Conservation (phyloP, 805 yeast species). For the Blastobotrys terrestris region DNA sequence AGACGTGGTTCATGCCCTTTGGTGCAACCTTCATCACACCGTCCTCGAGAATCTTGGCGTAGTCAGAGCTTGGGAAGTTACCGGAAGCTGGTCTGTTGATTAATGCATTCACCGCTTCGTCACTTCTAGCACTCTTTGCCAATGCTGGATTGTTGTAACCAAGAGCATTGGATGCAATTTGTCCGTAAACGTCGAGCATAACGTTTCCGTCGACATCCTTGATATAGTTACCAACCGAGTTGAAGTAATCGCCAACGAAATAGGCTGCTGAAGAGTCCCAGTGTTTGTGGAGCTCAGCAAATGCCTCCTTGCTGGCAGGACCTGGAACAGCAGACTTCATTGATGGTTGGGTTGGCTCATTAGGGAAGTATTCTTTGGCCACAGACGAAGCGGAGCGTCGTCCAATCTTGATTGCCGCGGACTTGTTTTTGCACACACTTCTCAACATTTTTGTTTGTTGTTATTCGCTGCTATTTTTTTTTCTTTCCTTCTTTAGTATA, state of each 20-base stretch:
- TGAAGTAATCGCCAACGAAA: constrained; percentile 69
- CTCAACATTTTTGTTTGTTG: neutral
- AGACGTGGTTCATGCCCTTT: constrained; percentile 63
- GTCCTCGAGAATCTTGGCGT: constrained; percentile 41
- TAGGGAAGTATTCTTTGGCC: constrained; percentile 45
- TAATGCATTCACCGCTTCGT: constrained; percentile 63
- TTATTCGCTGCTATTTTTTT: too few species aligned
- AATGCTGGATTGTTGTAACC: constrained; percentile 83
- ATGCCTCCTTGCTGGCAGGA: constrained; percentile 51
- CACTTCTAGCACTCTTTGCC: constrained; percentile 60
- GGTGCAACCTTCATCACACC: constrained; percentile 72
- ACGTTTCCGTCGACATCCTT: constrained; percentile 76
- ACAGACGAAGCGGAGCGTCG: neutral
- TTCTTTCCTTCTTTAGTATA: too few species aligned
- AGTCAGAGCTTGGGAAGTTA: constrained; percentile 68
- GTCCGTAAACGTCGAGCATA: constrained; percentile 70
- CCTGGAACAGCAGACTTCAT: constrained; percentile 71
- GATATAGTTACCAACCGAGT: constrained; percentile 73
- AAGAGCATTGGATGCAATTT: constrained; percentile 77
- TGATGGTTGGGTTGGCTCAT: constrained; percentile 69
- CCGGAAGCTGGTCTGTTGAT: constrained; percentile 84
- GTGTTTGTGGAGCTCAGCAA: constrained; percentile 50
- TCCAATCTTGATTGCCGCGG: neutral
- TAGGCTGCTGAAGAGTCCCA: constrained; percentile 70
- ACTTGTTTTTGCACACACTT: neutral